phyloP scores from a whole-genome alignment of 345 rosid genomes.

The Citrus mangshanensis region DNA sequence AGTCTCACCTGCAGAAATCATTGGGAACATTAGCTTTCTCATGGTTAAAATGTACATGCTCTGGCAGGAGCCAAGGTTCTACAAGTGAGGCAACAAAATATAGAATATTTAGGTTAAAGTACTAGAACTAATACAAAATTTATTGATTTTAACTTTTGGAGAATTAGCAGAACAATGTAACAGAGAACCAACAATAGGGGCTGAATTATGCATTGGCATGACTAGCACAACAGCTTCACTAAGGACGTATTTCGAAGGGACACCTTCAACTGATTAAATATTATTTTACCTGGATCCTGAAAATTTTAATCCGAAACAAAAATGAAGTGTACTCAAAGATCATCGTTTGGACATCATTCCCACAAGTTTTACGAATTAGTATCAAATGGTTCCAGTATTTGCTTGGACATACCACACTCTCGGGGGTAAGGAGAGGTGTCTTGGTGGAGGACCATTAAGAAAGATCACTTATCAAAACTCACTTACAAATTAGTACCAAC shows the following conservation, averaged over 20 bases:
- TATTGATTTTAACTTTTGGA: background rate
- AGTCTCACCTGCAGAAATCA: conserved; percentile 49
- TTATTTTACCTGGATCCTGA: background rate
- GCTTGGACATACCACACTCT: too few relatives aligned
- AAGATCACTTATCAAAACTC: too few relatives aligned
- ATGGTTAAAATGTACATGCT: background rate
- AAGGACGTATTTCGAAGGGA: background rate
- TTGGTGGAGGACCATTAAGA: too few relatives aligned
- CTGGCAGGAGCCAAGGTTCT: background rate
- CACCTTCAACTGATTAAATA: background rate
- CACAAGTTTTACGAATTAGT: background rate
- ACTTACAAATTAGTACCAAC: background rate
- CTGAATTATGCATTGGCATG: background rate
- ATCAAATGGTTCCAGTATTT: too few relatives aligned
- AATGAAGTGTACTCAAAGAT: background rate
- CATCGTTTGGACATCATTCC: background rate
- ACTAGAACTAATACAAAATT: background rate
- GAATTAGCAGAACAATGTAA: background rate
- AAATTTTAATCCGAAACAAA: background rate
- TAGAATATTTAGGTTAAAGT: background rate
- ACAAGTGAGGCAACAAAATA: background rate
- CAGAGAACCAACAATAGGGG: background rate
- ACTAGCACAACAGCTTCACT: background rate
- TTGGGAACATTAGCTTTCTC: background rate
- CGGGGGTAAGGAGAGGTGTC: too few relatives aligned